A percentile compares a stretch with the other conserved stretches of the same genome.
Evolutionary conservation across 768 basidiomycete species (phyloP).

Genomic region (Mycena haematopus): DNA sequence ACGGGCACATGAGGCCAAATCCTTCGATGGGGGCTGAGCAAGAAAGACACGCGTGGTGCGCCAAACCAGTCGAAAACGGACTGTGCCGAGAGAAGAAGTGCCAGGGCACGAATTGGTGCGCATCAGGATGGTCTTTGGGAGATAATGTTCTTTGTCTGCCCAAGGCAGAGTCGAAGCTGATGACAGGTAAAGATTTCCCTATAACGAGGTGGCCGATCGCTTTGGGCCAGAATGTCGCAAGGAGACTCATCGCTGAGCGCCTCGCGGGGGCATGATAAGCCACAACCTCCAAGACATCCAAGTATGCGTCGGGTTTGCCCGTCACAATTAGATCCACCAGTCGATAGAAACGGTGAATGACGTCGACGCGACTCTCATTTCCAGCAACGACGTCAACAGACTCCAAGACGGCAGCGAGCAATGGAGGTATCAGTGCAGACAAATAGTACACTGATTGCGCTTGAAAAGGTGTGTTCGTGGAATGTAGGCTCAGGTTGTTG

Average conservation of each 20-base stretch:
- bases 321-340: constrained; percentile 60
- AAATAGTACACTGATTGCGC: constrained; percentile 60
- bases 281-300: constrained; percentile 74
- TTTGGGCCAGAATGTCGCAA: constrained; percentile 71
- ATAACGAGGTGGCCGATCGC: constrained; percentile 71
- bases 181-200: constrained; percentile 55
- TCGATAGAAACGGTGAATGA: constrained; percentile 55
- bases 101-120: constrained; percentile 79
- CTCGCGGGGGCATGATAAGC: constrained; percentile 71
- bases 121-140: constrained; percentile 44
- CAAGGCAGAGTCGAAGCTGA: constrained; percentile 36
- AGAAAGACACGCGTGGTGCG: constrained; percentile 57
- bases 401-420: constrained; percentile 69
- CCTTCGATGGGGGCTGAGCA: constrained; percentile 63
- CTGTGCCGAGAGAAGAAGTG: constrained; percentile 43
- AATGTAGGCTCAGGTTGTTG: constrained; percentile 41
- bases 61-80: constrained; percentile 38
- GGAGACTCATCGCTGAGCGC: constrained; percentile 57
- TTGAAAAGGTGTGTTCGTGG: constrained; percentile 66
- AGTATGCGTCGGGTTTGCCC: constrained; percentile 70
- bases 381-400: constrained; percentile 49
- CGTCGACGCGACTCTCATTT: constrained; percentile 40
- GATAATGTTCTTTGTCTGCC: constrained; percentile 14
- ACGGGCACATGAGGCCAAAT: constrained; percentile 76
- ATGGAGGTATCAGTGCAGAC: constrained; percentile 65